phyloP scores from a whole-genome alignment of 192 early-diverging fungal genomes.

The Podila clonocystis region DNA sequence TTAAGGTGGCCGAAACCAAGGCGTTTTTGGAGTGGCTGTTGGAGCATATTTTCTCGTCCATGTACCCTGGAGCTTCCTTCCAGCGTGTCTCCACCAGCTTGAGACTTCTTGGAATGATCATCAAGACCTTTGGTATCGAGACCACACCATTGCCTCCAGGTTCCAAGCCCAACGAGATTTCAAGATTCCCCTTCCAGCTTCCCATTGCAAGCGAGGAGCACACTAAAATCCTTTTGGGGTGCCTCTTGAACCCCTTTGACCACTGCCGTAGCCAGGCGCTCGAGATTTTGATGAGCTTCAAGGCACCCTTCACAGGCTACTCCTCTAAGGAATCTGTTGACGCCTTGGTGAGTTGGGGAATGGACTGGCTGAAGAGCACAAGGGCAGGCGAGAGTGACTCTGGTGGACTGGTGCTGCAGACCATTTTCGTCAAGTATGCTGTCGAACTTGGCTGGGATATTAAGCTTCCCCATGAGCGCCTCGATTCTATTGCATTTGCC shows the following conservation, averaged over 20 bases:
- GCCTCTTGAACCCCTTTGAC: slow-evolving; percentile 76
- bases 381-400: slow-evolving; percentile 84
- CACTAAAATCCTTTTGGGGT: slow-evolving; percentile 66
- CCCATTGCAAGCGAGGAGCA: slow-evolving; percentile 55
- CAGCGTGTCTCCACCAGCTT: slow-evolving; percentile 73
- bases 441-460: slow-evolving; percentile 56
- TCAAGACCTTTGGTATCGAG: slow-evolving; percentile 63
- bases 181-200: slow-evolving; percentile 65
- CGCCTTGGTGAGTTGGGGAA: slow-evolving; percentile 66
- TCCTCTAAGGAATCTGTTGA: slow-evolving; percentile 55
- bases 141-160: slow-evolving; percentile 59
- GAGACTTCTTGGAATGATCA: slow-evolving; percentile 58
- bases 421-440: slow-evolving; percentile 85
- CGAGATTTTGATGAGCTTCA: slow-evolving; percentile 75
- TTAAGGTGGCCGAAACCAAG: slow-evolving; percentile 56
- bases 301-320: slow-evolving; percentile 69
- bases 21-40: slow-evolving; percentile 71
- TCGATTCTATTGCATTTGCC: slow-evolving; percentile 11
- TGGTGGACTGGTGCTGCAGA: slow-evolving; percentile 81
- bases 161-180: slow-evolving; percentile 48
- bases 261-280: slow-evolving; percentile 80
- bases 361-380: slow-evolving; percentile 70
- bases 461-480: slow-evolving; percentile 25
- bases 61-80: slow-evolving; percentile 83
- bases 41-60: slow-evolving; percentile 60